Evolutionary conservation across 495 filamentous ascomycete species (phyloP).

Genomic region (Pseudevernia furfuracea): DNA sequence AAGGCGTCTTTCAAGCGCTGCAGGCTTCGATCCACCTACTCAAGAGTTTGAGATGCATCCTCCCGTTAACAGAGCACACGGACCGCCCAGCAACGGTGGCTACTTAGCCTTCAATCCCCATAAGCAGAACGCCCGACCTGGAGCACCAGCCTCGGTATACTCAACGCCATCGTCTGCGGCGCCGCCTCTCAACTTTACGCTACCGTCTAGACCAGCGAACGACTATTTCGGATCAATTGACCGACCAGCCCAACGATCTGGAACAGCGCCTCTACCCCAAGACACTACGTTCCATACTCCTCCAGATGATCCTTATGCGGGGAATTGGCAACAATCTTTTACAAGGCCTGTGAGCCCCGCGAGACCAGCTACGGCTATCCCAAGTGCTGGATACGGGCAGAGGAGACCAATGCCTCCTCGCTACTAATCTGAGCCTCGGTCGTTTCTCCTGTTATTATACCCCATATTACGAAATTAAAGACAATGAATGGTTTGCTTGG

Average conservation of each 20-base stretch:
- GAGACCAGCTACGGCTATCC: slow-evolving; percentile 23
- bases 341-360: slow-evolving; percentile 10
- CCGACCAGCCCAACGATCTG: slow-evolving; percentile 17
- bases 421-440: neutral
- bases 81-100: slow-evolving; percentile 19
- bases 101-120: slow-evolving; percentile 33
- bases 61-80: slow-evolving; percentile 12
- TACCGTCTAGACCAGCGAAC: slow-evolving; percentile 9
- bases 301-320: slow-evolving; percentile 13
- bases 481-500: neutral
- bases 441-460: neutral
- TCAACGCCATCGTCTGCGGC: neutral
- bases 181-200: slow-evolving; percentile 13
- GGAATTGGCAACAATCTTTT: slow-evolving; percentile 13
- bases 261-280: slow-evolving; percentile 24
- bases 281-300: slow-evolving; percentile 5
- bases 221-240: slow-evolving; percentile 18
- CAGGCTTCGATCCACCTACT: slow-evolving; percentile 11
- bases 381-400: slow-evolving; percentile 2
- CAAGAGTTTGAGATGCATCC: slow-evolving; percentile 27
- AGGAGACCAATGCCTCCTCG: slow-evolving; percentile 15
- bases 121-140: slow-evolving; percentile 11
- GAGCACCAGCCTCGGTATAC: neutral
- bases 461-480: neutral
- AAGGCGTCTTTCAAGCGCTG: slow-evolving; percentile 9